A percentile compares a stretch with the other conserved stretches of the same genome.
phyloP scores from a whole-genome alignment of 306 rosid species.

The Casuarina cunninghamiana region DNA sequence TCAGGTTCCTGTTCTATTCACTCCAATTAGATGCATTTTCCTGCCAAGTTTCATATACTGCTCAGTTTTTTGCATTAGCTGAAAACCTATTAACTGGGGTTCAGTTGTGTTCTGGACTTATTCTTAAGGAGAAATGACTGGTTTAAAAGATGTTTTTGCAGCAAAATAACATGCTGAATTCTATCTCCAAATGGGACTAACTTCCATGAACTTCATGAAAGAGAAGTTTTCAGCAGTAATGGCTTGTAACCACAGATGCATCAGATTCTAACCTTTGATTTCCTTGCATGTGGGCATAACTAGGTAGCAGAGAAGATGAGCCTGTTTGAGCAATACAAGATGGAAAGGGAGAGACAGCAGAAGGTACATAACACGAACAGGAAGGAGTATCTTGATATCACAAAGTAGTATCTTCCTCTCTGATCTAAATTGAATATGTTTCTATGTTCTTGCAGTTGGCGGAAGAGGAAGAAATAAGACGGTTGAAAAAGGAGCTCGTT shows the following conservation, averaged over 20 bases:
- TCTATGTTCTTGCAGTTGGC: constrained; percentile 47
- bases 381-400: not conserved
- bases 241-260: too few relatives aligned
- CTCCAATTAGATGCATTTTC: not conserved
- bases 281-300: not conserved
- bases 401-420: not conserved
- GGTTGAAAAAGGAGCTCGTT: constrained; percentile 83
- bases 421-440: not conserved
- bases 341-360: constrained; percentile 78
- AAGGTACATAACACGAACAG: constrained; percentile 48
- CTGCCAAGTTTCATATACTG: not conserved
- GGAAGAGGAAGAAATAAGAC: constrained; percentile 84
- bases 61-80: constrained; percentile 3
- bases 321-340: constrained; percentile 65
- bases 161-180: too few relatives aligned
- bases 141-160: too few relatives aligned
- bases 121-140: too few relatives aligned
- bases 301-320: constrained; percentile 82
- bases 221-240: too few relatives aligned
- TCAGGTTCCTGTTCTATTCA: constrained; percentile 51
- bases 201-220: too few relatives aligned
- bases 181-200: too few relatives aligned
- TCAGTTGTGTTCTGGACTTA: too few relatives aligned
- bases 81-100: not conserved
- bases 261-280: not conserved